Evolutionary conservation across 345 rosid genomes (phyloP).

Genomic region (Zanthoxylum bungeanum): DNA sequence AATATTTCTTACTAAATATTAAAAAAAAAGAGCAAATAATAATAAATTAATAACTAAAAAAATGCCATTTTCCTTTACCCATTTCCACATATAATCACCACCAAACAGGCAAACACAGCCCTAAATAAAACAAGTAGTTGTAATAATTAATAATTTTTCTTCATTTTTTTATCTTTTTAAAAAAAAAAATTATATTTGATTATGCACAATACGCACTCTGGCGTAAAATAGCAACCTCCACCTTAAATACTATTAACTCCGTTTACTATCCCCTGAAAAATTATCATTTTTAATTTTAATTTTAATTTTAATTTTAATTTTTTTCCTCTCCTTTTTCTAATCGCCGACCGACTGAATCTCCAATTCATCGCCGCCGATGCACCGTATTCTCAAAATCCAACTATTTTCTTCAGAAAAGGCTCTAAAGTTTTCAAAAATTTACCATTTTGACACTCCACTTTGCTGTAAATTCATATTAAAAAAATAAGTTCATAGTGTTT

Average conservation of each 20-base stretch:
- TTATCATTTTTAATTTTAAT: conserved; percentile 52
- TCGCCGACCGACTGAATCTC: conserved; percentile 53
- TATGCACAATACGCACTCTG: conserved; percentile 29
- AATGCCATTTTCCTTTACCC: neutral
- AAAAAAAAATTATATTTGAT: neutral
- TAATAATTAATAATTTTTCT: neutral
- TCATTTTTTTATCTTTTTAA: neutral
- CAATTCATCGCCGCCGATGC: conserved; percentile 41
- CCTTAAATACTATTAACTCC: conserved; percentile 49
- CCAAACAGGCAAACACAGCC: conserved; percentile 29
- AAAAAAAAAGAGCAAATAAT: neutral
- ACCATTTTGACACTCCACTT: conserved; percentile 15
- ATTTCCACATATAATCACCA: conserved; percentile 11
- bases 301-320: conserved; percentile 25
- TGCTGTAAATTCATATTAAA: conserved; percentile 3
- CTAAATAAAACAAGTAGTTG: conserved; percentile 5
- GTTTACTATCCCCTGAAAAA: too few relatives aligned
- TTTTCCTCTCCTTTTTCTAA: conserved; percentile 24
- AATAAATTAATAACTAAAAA: neutral
- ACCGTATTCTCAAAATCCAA: neutral
- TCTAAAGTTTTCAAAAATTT: neutral
- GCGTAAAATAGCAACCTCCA: conserved; percentile 33
- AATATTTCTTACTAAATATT: neutral
- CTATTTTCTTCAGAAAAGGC: conserved; percentile 3
- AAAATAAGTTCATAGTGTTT: conserved; percentile 9